Evolutionary conservation across 495 filamentous ascomycete species (phyloP), one percentile per base, ranked within the genome.

Genomic region (Xylaria acuta): DNA sequence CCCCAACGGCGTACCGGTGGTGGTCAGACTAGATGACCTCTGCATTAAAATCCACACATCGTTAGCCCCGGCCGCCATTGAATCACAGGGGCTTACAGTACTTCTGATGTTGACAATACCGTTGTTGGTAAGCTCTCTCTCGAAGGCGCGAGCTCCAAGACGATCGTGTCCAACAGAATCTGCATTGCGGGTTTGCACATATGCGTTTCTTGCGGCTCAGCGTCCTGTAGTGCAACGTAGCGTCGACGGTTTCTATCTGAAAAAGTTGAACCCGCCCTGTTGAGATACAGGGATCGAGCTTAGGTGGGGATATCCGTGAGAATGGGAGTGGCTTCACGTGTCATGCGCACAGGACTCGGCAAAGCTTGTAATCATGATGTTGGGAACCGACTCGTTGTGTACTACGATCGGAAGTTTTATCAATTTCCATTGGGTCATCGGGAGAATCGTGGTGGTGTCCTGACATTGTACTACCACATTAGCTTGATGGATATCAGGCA

Each of bases 1-100:
- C 69, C 69, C 69, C 69, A 71, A 64, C 69, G 59, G 69, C 38
- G 59, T 56, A 36, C 69, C 69, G 69, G 47, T 71, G 69, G 69
- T 64, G 69, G 69, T 71, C 69, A 71, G 69, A 64, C n/a, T 7
- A 70, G 38, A 56, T 62, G n/a, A 22, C 8, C 25, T 20, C 22
- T 40, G 56, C 53, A 53, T 63, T 30, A n/a, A 40, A 49, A 41
- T 43, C 30, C 30, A 30, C 47, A 36, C 12, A 41, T 25, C n/a
- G 0, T 18, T 14, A 3, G 14, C 18, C 12, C 36, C 32, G 40
- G 16, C 12, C 34, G 30, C 40, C 14, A 60, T 30, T 40, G n/a
- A 34, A 62, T 49, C 20, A 53, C 20, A 1, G 25, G 30, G n/a
- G 41, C 8, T 34, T 22, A n/a, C n/a, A n/a, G n/a, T n/a, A n/a